Evolutionary conservation across 1,284 basidiomycete species (phyloP), one percentile per base, ranked within the genome.

Genomic region (Peniophora sp.): DNA sequence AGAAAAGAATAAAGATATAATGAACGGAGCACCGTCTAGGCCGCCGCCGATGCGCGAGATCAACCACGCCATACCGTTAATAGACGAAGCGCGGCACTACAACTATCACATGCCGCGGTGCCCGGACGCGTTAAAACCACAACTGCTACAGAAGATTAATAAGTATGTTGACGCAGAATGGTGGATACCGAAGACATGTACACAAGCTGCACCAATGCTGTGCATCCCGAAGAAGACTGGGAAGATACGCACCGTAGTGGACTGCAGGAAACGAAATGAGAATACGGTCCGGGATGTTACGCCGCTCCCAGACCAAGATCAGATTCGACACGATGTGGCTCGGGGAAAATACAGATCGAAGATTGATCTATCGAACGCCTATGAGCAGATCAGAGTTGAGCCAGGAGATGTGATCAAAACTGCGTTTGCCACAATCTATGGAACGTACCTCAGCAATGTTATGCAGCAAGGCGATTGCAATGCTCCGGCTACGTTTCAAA

Each of bases 391-490:
- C 23, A 23, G 44, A 20, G 23, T 45, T 8, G 22, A 19, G 12
- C 19, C 17, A 6, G 23, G 22, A 24, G 20, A 45, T 20, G 44
- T 45, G 6, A 16, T 19, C n/a, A 22, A 25, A 9, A 45, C 44
- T 16, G 20, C 23, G 14, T 45, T 45, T n/a, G 23, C 44, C 12
- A 45, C 44, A 19, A 22, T 25, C 12, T 20, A 45, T 22, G 64
- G 61, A 0, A 65, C 58, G 1, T 63, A 59, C 44, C 12, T 58
- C 0, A 65, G 62, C 23, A 45, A 51, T 0, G 62, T 67, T 0
- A 63, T 69, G 58, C 67, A 70, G 49, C 60, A 65, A 39, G 66
- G 64, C 0, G 63, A 69, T 47, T 63, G 61, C 25, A 70, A 70
- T 46, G 61, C 63, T 1, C 63, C 63, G 0, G 50, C 58, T 0